Percentiles rank a stretch among this genome's conserved stretches.
These are phyloP conservation scores for Malassezia yamatoensis DNA, from an alignment of 1,284 basidiomycete species.

Conservation along the genomic window DNA sequence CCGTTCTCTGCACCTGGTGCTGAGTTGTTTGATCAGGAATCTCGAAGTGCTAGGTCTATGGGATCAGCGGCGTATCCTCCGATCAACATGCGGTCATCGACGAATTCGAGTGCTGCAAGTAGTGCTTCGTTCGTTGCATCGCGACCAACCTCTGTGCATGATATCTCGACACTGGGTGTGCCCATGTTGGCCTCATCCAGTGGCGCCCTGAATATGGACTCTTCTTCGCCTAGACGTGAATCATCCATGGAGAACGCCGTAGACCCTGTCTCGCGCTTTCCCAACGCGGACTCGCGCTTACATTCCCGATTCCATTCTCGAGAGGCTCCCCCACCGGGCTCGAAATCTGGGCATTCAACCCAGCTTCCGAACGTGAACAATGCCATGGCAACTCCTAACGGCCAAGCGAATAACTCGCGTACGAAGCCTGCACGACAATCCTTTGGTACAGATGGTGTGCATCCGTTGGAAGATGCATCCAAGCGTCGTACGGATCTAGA, in stretches of 20 bases:
- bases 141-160: background rate
- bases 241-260: background rate
- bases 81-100: no score
- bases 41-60: background rate
- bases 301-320: background rate
- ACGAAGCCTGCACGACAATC: background rate
- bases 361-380: no score
- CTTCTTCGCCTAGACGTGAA: background rate
- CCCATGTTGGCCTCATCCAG: background rate
- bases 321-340: background rate
- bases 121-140: background rate
- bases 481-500: constrained; percentile 16
- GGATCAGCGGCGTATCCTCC: no score
- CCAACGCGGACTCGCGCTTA: background rate
- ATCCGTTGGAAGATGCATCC: background rate
- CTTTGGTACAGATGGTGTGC: background rate
- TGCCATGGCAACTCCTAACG: background rate
- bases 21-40: background rate
- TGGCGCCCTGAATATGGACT: background rate
- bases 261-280: background rate
- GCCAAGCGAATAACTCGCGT: background rate
- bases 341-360: no score
- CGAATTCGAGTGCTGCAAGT: no score
- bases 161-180: background rate
- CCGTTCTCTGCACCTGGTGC: background rate